Base-by-base conservation (phyloP, 148 eudicot species). In the Cornus controversa region DNA sequence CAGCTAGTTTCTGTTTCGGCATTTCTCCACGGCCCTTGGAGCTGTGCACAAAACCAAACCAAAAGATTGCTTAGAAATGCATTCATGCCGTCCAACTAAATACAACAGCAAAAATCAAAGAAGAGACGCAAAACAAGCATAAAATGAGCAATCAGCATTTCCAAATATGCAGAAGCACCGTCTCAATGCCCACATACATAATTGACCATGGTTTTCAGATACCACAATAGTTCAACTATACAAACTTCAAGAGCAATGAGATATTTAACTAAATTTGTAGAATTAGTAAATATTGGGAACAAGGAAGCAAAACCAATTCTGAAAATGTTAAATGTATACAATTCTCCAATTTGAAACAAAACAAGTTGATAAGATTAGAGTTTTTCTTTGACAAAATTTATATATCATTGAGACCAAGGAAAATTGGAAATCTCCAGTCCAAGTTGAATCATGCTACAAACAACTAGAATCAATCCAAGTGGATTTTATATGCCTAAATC, bases 21-120 rank as follows among this genome's bases (percentile, higher is more conserved):
- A 70, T 78, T 82, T 82, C 72, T 87, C 87, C 40, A 62, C 67
- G 6, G 83, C 77, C 75, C 85, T 77, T 29, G 87, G 89, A 45
- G 89, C 89, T 87, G 85, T 80, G 73, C 71, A 77, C 26, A 53
- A 10, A 42, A 54, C 13, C 37, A 24, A 60, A 60, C 13, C 37
- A 24, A 60, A 60, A 28, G 2, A 15, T 65, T 14, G 10, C 26
- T 66, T 10, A 80, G 53, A n/a, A 13, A 65, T 28, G 10, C 1
- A 54, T n/a, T 8, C 36, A 22, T n/a, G 14, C 71, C 28, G 64
- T 77, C 45, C 20, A 28, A 18, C 24, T 62, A 6, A 63, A 54
- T 13, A 42, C 58, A 36, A 11, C 10, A 60, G 24, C 64, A 18
- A 18, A 60, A 18, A 60, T 31, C 64, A 60, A 18, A 60, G 10